Evolutionary conservation across 345 rosid genomes (phyloP), one percentile per base, ranked within the genome.

Genomic region (Citrus reticulata): DNA sequence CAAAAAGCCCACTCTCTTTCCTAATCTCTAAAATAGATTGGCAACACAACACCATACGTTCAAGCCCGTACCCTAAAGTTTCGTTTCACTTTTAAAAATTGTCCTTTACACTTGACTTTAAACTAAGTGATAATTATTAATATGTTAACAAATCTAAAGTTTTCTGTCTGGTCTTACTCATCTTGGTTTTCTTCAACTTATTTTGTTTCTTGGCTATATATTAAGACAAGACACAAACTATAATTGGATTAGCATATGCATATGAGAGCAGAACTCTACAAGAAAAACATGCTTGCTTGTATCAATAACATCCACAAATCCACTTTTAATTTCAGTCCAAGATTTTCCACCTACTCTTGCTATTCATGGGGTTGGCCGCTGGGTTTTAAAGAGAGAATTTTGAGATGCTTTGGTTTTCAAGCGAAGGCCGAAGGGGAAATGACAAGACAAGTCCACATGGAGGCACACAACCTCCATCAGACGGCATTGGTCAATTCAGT

Each of bases 1-100:
- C 51, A 78, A 86, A 83, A 84, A 86, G 73, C 64, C 63, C 27
- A 34, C 67, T 64, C 46, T 69, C 81, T 81, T 46, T 46, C 51
- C 51, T 13, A 46, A 46, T 13, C 51, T 46, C 51, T 46, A 46
- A 46, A 46, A 16, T 1, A 46, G 0, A 46, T 46, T 46, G 51
- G 17, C 51, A 11, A 13, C 51, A 46, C 14, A 46, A 46, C 51
- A 13, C 51, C 17, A 46, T 46, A 3, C 4, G 14, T 46, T 46
- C 51, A 46, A 46, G 51, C 37, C 37, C 37, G 1, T 5, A 35
- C 37, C 5, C 37, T 35, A 46, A 1, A 13, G 51, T 46, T 46
- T 46, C 0, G 5, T 46, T 46, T 46, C 51, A 46, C 51, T 11
- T 11, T 46, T 3, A 13, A 46, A 46, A 3, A 1, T 13, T 46